These are phyloP conservation scores for Aspergillus candidus DNA, from an alignment of 2,329 filamentous ascomycete genomes.

Conservation along the genomic window DNA sequence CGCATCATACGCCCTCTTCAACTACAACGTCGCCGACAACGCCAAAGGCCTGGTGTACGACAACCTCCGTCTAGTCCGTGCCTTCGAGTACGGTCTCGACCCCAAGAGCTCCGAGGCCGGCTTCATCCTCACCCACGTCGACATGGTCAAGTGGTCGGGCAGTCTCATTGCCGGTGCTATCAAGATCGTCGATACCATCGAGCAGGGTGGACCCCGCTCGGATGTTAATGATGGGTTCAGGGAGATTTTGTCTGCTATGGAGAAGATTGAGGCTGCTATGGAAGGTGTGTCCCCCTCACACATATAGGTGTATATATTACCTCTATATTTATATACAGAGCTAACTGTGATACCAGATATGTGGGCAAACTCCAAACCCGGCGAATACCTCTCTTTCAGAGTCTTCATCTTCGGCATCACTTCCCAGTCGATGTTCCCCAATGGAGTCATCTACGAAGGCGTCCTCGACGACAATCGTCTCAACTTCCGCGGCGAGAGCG, in stretches of 20 bases:
- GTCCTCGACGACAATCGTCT: conserved; percentile 64
- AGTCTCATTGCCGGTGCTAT: conserved; percentile 68
- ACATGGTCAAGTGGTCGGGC: conserved; percentile 87
- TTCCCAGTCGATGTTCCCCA: conserved; percentile 85
- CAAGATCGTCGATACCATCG: conserved; percentile 56
- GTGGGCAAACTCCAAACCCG: conserved; percentile 83
- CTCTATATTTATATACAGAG: conserved; percentile 2
- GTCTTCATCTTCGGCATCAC: conserved; percentile 98
- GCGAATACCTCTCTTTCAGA: conserved; percentile 80
- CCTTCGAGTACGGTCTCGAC: conserved; percentile 85
- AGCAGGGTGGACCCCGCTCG: conserved; percentile 45
- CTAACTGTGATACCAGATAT: conserved; percentile 49
- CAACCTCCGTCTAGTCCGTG: conserved; percentile 76
- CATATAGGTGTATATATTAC: neutral
- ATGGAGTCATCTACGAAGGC: conserved; percentile 85
- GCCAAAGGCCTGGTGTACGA: conserved; percentile 49
- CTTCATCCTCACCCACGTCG: conserved; percentile 91
- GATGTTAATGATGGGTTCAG: conserved; percentile 60
- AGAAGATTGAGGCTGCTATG: conserved; percentile 71
- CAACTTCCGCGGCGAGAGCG: conserved; percentile 84
- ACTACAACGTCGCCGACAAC: conserved; percentile 56
- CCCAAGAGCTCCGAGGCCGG: conserved; percentile 84
- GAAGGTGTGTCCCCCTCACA: conserved; percentile 48
- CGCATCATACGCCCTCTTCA: conserved; percentile 57
- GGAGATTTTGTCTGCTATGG: conserved; percentile 57